These are phyloP conservation scores for Dispira simplex DNA, from an alignment of 192 early-diverging fungal species.

Conservation along the genomic window DNA sequence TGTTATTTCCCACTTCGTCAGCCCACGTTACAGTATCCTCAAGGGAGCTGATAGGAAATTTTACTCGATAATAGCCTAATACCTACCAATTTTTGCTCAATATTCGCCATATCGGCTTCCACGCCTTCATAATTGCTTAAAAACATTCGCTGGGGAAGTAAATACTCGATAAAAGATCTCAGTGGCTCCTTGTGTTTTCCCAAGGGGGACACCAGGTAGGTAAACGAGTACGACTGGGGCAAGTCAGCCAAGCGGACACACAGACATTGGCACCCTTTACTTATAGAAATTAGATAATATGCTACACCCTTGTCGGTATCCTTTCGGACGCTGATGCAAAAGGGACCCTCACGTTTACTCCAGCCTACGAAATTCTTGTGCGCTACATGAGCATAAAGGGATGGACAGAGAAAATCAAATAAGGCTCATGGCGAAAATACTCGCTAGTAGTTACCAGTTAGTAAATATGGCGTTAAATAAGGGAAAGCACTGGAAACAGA, in stretches of 20 bases:
- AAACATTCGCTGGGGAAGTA: not conserved
- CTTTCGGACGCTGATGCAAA: not conserved
- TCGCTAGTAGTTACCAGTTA: too few species aligned
- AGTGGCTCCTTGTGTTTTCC: not conserved
- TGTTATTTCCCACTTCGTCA: not conserved
- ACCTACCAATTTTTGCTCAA: slow-evolving; percentile 5
- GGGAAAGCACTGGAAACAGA: too few species aligned
- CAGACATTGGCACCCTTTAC: not conserved
- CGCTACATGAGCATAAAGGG: not conserved
- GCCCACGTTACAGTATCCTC: not conserved
- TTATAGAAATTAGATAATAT: not conserved
- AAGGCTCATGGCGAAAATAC: not conserved
- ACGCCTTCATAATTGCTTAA: not conserved
- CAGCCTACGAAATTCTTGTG: not conserved
- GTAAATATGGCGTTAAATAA: too few species aligned
- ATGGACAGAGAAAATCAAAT: not conserved
- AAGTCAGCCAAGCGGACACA: not conserved
- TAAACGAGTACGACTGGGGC: not conserved
- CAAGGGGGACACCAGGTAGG: not conserved
- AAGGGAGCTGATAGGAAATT: not conserved
- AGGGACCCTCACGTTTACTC: not conserved
- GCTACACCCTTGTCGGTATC: not conserved
- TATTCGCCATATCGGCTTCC: not conserved
- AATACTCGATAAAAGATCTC: not conserved
- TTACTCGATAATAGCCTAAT: too few species aligned